Evolutionary conservation across 148 eudicot species (phyloP).

Genomic region (Fagopyrum tataricum): DNA sequence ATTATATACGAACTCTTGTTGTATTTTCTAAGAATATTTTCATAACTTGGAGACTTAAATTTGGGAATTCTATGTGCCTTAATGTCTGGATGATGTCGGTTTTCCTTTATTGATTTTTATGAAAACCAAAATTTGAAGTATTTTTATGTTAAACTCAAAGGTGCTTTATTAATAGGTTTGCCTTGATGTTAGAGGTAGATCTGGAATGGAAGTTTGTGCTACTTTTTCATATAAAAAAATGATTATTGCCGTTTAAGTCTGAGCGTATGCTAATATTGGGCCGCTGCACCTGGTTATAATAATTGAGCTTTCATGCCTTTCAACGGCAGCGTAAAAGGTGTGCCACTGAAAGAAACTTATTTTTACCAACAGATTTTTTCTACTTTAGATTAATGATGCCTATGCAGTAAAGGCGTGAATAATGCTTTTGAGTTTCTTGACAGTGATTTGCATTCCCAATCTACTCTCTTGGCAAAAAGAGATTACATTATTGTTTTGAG

Average conservation of each 20-base stretch:
- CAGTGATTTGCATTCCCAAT: background rate
- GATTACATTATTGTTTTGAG: background rate
- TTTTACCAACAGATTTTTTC: background rate
- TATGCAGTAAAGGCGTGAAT: background rate
- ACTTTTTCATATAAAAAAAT: background rate
- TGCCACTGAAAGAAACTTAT: background rate
- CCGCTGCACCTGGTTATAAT: background rate
- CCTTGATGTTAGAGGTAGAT: constrained; percentile 10
- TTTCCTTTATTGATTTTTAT: background rate
- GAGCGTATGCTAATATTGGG: background rate
- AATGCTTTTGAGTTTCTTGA: constrained; percentile 1
- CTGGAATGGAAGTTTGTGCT: constrained; percentile 12
- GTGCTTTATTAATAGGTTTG: constrained; percentile 2
- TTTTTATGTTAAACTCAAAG: background rate
- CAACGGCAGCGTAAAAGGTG: constrained; percentile 7
- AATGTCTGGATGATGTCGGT: background rate
- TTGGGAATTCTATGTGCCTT: background rate
- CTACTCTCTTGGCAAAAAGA: background rate
- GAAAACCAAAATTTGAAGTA: background rate
- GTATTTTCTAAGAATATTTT: background rate
- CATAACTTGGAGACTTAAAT: background rate
- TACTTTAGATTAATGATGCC: constrained; percentile 5
- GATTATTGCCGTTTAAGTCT: background rate
- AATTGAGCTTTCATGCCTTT: constrained; percentile 5
- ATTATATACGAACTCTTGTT: background rate